phyloP scores from a whole-genome alignment of 768 basidiomycete species.

The Boletus sensibilis region DNA sequence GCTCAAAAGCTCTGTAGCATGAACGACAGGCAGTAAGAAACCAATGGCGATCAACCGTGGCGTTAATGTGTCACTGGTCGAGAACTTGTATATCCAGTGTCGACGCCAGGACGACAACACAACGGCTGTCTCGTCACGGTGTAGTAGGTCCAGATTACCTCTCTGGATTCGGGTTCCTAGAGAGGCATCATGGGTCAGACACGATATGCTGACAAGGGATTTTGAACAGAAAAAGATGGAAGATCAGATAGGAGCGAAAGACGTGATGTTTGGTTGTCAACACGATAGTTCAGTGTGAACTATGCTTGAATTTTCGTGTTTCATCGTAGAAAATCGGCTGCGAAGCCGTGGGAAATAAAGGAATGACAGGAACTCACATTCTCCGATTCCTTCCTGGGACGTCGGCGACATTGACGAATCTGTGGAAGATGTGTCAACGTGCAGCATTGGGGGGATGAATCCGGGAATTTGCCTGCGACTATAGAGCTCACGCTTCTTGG shows the following conservation, averaged over 20 bases:
- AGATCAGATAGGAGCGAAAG: conserved; percentile 99
- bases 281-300: conserved; percentile 92
- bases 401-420: conserved; percentile 90
- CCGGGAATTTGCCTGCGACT: conserved; percentile 74
- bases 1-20: neutral
- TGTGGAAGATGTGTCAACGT: conserved; percentile 23
- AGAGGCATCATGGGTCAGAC: conserved; percentile 5
- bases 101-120: neutral
- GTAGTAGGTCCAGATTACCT: neutral
- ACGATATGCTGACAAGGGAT: neutral
- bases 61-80: neutral
- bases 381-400: conserved; percentile 86
- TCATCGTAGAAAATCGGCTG: conserved; percentile 20
- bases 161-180: conserved; percentile 20
- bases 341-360: conserved; percentile 41
- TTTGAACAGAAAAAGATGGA: neutral
- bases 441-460: neutral
- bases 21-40: too few relatives aligned
- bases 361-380: conserved; percentile 70
- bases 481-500: conserved; percentile 93
- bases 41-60: too few relatives aligned
- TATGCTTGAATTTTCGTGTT: conserved; percentile 63
- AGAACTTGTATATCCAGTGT: neutral
- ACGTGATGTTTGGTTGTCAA: conserved; percentile 87
- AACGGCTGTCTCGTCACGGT: neutral